Base-by-base conservation (phyloP, 2,329 filamentous ascomycete species). In the Paecilomyces sp. region DNA sequence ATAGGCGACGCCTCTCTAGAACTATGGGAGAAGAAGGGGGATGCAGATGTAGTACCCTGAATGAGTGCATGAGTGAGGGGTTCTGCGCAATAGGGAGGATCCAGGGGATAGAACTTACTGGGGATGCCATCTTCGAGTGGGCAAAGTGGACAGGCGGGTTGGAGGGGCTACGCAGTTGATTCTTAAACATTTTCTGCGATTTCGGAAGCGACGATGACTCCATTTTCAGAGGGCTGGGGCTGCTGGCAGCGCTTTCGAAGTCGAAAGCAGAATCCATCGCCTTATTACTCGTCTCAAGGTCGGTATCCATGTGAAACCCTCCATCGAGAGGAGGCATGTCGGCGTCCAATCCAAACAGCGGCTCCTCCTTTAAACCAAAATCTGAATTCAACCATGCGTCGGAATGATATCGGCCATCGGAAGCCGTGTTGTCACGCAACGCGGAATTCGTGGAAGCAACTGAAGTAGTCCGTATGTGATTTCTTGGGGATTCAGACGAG, bases 211-310 rank as follows among this genome's bases (percentile, higher is more conserved):
- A 62, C 22, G 64, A 63, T 22, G 65, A 62, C 54, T 71, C 71
- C 34, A 60, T 62, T 57, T 71, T 77, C 60, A 75, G 68, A 47
- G 69, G 76, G 61, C 75, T 79, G 1, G 77, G 77, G 36, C 76
- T 79, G 64, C 77, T 79, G 7, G 76, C 77, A 33, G 77, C 77
- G 60, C 77, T 79, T 52, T 79, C 77, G 62, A 80, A 80, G 62
- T 80, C 77, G 60, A 80, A 80, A 12, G 76, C 77, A 30, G 77
- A 77, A 63, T 78, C 77, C 78, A 80, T 79, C 15, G 75, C 76
- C 62, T 73, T 75, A 61, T 79, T 79, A 60, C 76, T 79, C 6
- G 70, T 73, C 61, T 79, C 77, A 52, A 78, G 64, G 57, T 80
- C 77, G 28, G 71, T 62, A 18, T 72, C 73, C 60, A 68, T 63